These are phyloP conservation scores for Heterobasidion parviporum DNA, from an alignment of 1,284 basidiomycete species.

Conservation along the genomic window DNA sequence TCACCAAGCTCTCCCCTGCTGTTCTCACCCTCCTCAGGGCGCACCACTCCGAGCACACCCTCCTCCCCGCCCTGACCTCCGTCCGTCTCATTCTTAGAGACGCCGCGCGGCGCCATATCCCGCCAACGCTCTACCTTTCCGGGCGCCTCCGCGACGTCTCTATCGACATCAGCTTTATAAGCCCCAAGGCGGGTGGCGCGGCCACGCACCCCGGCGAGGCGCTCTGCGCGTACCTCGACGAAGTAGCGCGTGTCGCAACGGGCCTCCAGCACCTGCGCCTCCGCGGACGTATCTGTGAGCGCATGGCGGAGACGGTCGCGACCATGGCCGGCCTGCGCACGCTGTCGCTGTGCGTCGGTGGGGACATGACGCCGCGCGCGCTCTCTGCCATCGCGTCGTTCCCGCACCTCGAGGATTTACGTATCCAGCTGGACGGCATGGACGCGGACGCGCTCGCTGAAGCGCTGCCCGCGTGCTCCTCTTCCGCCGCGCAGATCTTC, in stretches of 20 bases:
- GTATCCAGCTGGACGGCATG: constrained; percentile 40
- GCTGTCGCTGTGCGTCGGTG: constrained; percentile 36
- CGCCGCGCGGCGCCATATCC: constrained; percentile 14
- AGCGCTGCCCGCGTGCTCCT: constrained; percentile 10
- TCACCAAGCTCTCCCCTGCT: constrained; percentile 4
- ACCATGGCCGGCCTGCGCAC: constrained; percentile 28
- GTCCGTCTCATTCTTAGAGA: constrained; percentile 26
- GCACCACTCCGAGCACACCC: neutral
- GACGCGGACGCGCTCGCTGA: constrained; percentile 23
- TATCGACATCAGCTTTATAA: constrained; percentile 35
- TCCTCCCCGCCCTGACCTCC: constrained; percentile 27
- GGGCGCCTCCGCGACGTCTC: constrained; percentile 28
- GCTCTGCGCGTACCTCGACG: constrained; percentile 9
- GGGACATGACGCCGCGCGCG: constrained; percentile 29
- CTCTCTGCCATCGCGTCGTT: constrained; percentile 34
- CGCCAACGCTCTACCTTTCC: constrained; percentile 27
- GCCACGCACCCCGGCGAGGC: constrained; percentile 8
- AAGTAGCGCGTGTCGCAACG: constrained; percentile 16
- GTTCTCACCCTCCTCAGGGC: neutral
- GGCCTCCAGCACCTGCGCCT: constrained; percentile 33
- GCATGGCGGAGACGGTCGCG: constrained; percentile 28
- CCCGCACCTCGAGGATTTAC: constrained; percentile 33
- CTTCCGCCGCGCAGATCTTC: constrained; percentile 21
- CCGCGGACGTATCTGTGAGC: constrained; percentile 34
- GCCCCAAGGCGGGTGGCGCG: constrained; percentile 1